Conservation (phyloP, 23 red algal species). For the Gracilariopsis chorda region DNA sequence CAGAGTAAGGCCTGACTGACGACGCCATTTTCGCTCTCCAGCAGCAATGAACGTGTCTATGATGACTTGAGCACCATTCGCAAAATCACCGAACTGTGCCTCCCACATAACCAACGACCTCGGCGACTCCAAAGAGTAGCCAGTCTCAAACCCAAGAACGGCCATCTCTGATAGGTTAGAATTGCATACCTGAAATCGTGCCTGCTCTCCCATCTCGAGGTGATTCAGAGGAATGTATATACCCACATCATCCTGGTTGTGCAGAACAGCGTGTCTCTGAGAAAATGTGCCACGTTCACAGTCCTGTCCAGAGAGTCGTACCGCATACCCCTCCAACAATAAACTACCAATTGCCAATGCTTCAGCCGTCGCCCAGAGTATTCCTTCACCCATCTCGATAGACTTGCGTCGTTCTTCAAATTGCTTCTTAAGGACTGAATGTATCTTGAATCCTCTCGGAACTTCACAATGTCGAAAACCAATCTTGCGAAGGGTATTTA, state of each 20-base stretch:
- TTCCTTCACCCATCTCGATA: conserved; percentile 84
- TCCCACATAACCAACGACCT: conserved; percentile 95
- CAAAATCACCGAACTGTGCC: conserved; percentile 99
- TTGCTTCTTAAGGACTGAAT: conserved; percentile 81
- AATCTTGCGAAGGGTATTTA: conserved; percentile 65
- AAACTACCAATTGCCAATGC: conserved; percentile 88
- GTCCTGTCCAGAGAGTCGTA: conserved; percentile 96
- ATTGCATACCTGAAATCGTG: conserved; percentile 90
- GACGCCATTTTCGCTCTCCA: conserved; percentile 98
- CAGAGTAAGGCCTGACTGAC: conserved; percentile 90
- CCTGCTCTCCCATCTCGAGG: conserved; percentile 66
- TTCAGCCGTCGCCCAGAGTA: conserved; percentile 97
- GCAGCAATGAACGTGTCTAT: conserved; percentile 98
- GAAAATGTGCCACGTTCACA: conserved; percentile 99
- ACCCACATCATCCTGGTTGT: conserved; percentile 78
- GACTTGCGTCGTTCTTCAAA: conserved; percentile 78
- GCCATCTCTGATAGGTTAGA: conserved; percentile 97
- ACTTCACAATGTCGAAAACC: conserved; percentile 76
- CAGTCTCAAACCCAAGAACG: conserved; percentile 96
- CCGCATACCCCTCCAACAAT: conserved; percentile 84
- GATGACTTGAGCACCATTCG: conserved; percentile 98
- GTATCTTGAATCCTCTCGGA: conserved; percentile 85
- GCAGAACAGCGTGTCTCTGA: conserved; percentile 87
- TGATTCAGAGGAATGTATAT: conserved; percentile 86
- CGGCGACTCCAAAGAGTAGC: conserved; percentile 95